These are phyloP conservation scores for Talaromyces rugulosus DNA, from an alignment of 2,329 filamentous ascomycete genomes.

Conservation along the genomic window DNA sequence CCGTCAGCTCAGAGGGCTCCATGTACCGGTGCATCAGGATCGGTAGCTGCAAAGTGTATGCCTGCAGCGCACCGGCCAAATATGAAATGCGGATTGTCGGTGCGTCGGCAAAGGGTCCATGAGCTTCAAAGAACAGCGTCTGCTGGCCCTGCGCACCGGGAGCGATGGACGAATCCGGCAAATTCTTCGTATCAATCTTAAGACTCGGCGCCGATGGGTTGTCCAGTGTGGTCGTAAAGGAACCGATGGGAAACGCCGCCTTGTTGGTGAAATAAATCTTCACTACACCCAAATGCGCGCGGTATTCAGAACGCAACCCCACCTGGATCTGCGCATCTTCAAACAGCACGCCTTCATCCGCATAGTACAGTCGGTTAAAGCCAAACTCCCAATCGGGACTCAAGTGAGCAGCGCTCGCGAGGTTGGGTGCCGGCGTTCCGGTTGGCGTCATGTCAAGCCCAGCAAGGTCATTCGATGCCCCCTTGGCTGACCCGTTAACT, in stretches of 20 bases:
- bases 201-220: conserved; percentile 62
- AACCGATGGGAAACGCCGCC: conserved; percentile 75
- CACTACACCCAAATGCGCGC: conserved; percentile 89
- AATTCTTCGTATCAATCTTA: conserved; percentile 79
- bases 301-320: conserved; percentile 87
- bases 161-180: conserved; percentile 76
- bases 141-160: conserved; percentile 80
- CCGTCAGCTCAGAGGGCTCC: conserved; percentile 79
- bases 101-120: conserved; percentile 72
- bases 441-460: conserved; percentile 72
- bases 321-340: conserved; percentile 94
- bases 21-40: conserved; percentile 93
- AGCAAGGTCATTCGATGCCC: conserved; percentile 62
- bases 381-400: conserved; percentile 93
- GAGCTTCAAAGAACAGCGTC: conserved; percentile 90
- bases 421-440: conserved; percentile 60
- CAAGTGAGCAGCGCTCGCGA: conserved; percentile 86
- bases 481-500: conserved; percentile 29
- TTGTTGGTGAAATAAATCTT: conserved; percentile 98
- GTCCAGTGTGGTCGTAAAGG: conserved; percentile 91
- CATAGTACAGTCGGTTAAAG: conserved; percentile 76
- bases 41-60: conserved; percentile 84
- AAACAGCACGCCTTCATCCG: conserved; percentile 81
- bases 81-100: conserved; percentile 95
- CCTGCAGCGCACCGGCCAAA: conserved; percentile 87